Conservation (phyloP, 2,329 filamentous ascomycete species). For the Didymella arachidicola region DNA sequence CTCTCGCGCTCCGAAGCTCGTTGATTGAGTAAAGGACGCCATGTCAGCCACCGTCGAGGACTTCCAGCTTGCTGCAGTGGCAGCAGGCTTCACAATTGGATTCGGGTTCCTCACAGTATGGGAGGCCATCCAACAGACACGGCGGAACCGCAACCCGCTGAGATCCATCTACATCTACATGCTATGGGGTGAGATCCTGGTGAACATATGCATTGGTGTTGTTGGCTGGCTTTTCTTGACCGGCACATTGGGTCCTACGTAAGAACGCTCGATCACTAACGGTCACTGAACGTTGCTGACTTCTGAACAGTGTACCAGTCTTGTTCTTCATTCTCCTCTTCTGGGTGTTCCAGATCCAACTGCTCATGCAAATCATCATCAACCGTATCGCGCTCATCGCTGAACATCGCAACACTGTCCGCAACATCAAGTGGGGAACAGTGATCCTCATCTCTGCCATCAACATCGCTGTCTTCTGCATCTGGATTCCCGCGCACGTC, state of each 20-base stretch:
- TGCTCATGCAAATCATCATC: slow-evolving; percentile 64
- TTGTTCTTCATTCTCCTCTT: slow-evolving; percentile 45
- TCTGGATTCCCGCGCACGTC: slow-evolving; percentile 62
- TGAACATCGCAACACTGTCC: slow-evolving; percentile 51
- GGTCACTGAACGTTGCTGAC: slow-evolving; percentile 7
- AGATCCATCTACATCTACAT: slow-evolving; percentile 48
- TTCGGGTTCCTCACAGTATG: slow-evolving; percentile 47
- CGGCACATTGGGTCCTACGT: slow-evolving; percentile 42
- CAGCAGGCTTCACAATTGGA: slow-evolving; percentile 48
- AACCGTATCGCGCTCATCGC: slow-evolving; percentile 62
- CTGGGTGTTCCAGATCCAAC: slow-evolving; percentile 54
- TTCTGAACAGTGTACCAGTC: slow-evolving; percentile 33
- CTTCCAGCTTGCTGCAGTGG: slow-evolving; percentile 42
- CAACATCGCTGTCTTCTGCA: slow-evolving; percentile 62
- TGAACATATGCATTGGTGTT: slow-evolving; percentile 41
- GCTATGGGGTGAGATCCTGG: slow-evolving; percentile 46
- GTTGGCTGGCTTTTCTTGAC: slow-evolving; percentile 45
- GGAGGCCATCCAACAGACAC: slow-evolving; percentile 48
- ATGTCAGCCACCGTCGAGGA: slow-evolving; percentile 38
- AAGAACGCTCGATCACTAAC: slow-evolving; percentile 7
- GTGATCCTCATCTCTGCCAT: slow-evolving; percentile 57
- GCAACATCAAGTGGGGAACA: slow-evolving; percentile 58
- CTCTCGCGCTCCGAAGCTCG: slow-evolving; percentile 10
- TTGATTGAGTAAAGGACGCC: slow-evolving; percentile 13
- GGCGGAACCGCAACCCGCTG: slow-evolving; percentile 45